Evolutionary conservation across 2,329 filamentous ascomycete genomes (phyloP).

Genomic region (Colletotrichum sp.): DNA sequence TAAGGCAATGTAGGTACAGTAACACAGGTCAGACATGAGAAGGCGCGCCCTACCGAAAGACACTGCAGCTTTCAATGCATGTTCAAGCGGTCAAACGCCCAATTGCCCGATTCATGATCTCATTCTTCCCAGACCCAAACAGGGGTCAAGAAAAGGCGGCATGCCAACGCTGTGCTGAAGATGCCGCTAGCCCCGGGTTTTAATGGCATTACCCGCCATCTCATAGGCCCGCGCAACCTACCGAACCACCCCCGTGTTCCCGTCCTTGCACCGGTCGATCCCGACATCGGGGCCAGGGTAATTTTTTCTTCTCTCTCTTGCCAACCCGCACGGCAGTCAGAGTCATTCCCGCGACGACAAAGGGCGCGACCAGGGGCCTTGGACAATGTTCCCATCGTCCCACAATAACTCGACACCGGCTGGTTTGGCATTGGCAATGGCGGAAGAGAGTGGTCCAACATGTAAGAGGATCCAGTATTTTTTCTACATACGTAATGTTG

Average conservation of each 20-base stretch:
- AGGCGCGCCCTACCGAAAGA: constrained; percentile 1
- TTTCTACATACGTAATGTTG: constrained; percentile 9
- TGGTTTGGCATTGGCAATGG: constrained; percentile 19
- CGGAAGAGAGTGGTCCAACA: constrained; percentile 18
- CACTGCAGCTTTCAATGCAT: background rate
- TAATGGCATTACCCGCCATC: background rate
- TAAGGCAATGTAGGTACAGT: too few species aligned
- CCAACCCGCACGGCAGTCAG: constrained; percentile 1
- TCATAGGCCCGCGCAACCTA: constrained; percentile 1
- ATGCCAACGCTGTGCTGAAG: background rate
- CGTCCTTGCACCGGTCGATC: constrained; percentile 18
- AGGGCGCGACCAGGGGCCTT: constrained; percentile 19
- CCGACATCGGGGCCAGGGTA: constrained; percentile 16
- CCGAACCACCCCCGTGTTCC: constrained; percentile 3
- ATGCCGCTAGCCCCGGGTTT: constrained; percentile 11
- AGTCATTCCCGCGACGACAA: constrained; percentile 1
- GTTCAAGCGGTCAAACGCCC: background rate
- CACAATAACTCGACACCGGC: constrained; percentile 14
- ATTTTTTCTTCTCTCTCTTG: background rate
- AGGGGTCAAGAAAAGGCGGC: background rate
- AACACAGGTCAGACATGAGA: background rate
- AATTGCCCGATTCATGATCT: background rate
- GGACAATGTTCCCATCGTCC: constrained; percentile 1
- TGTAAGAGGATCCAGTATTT: constrained; percentile 22
- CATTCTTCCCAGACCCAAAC: background rate